phyloP scores from a whole-genome alignment of 2,329 filamentous ascomycete species.

The Colletotrichum shisoi region DNA sequence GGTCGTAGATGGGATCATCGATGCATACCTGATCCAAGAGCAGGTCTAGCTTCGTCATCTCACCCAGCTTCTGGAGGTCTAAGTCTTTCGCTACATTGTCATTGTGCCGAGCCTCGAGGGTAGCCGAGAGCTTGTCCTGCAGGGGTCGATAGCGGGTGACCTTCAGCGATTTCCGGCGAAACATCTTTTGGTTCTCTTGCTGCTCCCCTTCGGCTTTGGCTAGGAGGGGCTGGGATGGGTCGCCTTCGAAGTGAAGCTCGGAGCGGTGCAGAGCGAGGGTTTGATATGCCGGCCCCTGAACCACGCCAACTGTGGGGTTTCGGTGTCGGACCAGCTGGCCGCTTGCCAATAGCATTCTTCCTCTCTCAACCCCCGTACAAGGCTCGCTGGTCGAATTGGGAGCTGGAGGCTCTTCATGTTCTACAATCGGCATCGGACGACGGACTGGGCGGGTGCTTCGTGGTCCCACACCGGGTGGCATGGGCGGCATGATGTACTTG shows the following conservation, averaged over 20 bases:
- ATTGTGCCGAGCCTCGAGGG: constrained; percentile 40
- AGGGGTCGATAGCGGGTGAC: constrained; percentile 32
- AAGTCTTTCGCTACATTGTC: constrained; percentile 46
- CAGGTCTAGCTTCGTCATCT: constrained; percentile 39
- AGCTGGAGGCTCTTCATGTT: constrained; percentile 59
- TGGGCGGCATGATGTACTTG: constrained; percentile 50
- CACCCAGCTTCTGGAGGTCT: constrained; percentile 41
- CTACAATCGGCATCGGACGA: constrained; percentile 58
- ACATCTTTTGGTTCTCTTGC: constrained; percentile 50
- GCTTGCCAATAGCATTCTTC: constrained; percentile 50
- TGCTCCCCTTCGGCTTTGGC: constrained; percentile 56
- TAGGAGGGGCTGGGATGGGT: constrained; percentile 56
- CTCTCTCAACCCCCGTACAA: constrained; percentile 44
- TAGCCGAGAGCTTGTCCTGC: constrained; percentile 4
- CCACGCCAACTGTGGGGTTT: constrained; percentile 61
- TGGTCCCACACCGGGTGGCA: constrained; percentile 41
- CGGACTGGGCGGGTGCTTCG: constrained; percentile 48
- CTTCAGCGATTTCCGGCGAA: constrained; percentile 12
- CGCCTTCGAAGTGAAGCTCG: constrained; percentile 58
- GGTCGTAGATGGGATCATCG: constrained; percentile 43
- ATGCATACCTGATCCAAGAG: constrained; percentile 43
- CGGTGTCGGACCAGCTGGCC: constrained; percentile 54
- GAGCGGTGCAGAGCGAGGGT: constrained; percentile 56
- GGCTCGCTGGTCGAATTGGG: constrained; percentile 45
- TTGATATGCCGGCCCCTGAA: constrained; percentile 64